Evolutionary conservation across 305 asterid species (phyloP).

Genomic region (Coffea humblotiana): DNA sequence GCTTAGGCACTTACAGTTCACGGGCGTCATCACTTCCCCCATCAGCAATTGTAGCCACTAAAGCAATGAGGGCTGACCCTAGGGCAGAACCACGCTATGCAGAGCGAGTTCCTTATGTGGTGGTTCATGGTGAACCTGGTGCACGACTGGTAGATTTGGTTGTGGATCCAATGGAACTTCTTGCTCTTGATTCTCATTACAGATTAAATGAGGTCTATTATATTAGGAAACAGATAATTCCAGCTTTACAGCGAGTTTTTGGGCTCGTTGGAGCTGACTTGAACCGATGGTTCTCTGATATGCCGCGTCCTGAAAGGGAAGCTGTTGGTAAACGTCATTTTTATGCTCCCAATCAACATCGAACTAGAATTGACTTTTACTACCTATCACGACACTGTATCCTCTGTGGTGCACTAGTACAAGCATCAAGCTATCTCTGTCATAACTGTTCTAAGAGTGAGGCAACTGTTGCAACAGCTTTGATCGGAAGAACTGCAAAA

Average conservation of each 20-base stretch:
- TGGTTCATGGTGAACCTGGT: conserved; percentile 96
- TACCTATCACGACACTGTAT: conserved; percentile 83
- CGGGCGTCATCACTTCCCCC: conserved; percentile 81
- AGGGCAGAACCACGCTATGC: conserved; percentile 97
- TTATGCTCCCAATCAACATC: conserved; percentile 45
- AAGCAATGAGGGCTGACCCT: conserved; percentile 80
- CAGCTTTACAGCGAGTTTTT: conserved; percentile 85
- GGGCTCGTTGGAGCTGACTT: conserved; percentile 92
- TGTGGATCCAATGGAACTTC: conserved; percentile 79
- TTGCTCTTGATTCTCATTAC: conserved; percentile 73
- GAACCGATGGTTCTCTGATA: conserved; percentile 79
- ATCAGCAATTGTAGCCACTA: conserved; percentile 94
- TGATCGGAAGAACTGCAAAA: conserved; percentile 79
- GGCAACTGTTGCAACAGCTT: conserved; percentile 55
- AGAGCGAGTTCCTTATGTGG: conserved; percentile 90
- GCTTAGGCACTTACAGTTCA: conserved; percentile 82
- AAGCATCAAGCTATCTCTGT: conserved; percentile 66
- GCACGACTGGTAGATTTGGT: conserved; percentile 90
- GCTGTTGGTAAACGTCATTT: conserved; percentile 53
- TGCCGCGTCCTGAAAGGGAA: conserved; percentile 82
- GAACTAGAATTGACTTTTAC: conserved; percentile 80
- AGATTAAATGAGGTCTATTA: conserved; percentile 82
- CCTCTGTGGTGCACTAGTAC: conserved; percentile 78
- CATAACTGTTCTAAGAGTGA: conserved; percentile 62
- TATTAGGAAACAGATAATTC: conserved; percentile 91